These are phyloP conservation scores for Jatropha curcas DNA, from an alignment of 345 rosid genomes.

Conservation along the genomic window DNA sequence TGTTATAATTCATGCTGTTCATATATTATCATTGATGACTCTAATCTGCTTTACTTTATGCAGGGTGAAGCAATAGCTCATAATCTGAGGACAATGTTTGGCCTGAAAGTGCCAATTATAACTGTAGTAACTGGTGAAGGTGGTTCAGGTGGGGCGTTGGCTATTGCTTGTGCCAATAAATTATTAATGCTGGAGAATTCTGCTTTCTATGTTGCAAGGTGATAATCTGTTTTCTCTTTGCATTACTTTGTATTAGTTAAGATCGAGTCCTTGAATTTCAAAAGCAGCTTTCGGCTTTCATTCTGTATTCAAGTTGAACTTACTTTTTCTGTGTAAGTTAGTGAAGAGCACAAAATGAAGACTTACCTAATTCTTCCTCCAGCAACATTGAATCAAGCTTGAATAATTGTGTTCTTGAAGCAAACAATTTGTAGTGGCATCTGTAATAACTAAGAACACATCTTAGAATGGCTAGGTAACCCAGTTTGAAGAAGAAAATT, in stretches of 20 bases:
- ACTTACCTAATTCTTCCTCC: not conserved
- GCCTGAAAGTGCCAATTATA: conserved; percentile 87
- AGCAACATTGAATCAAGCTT: not conserved
- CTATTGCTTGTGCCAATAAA: conserved; percentile 92
- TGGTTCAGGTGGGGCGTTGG: conserved; percentile 98
- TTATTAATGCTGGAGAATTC: conserved; percentile 91
- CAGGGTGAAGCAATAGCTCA: conserved; percentile 98
- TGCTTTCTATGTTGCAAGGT: conserved; percentile 96
- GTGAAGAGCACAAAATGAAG: not conserved
- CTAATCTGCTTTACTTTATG: conserved; percentile 26
- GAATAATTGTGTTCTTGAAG: not conserved
- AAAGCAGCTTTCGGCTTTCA: not conserved
- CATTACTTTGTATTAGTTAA: not conserved
- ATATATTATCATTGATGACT: conserved; percentile 2
- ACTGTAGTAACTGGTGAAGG: conserved; percentile 96
- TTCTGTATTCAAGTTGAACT: not conserved
- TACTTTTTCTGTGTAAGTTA: not conserved
- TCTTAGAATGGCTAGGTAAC: not conserved
- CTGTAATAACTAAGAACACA: not conserved
- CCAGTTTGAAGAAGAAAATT: not conserved
- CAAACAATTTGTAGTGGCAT: not conserved
- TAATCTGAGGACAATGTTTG: conserved; percentile 90
- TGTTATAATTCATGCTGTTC: not conserved
- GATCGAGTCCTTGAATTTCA: not conserved
- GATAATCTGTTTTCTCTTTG: not conserved